Base-by-base conservation (phyloP, 768 basidiomycete species). In the Russula sp. region DNA sequence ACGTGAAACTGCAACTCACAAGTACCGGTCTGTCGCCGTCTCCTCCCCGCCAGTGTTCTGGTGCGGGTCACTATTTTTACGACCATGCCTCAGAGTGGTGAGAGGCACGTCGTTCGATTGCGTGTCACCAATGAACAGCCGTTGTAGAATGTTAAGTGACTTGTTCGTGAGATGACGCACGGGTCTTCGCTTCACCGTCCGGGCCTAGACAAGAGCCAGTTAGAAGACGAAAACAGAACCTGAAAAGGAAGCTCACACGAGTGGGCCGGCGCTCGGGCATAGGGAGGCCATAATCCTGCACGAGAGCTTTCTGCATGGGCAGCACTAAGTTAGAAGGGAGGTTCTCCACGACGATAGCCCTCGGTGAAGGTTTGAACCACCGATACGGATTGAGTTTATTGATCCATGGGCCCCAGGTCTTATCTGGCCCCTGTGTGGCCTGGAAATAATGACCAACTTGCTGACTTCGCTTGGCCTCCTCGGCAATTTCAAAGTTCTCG, bases 401-500 rank as follows among this genome's bases (percentile, higher is more conserved):
- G 26, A 91, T 71, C 94, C 94, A 98, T 18, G 80, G 78, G 7
- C 80, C 71, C 64, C 74, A 48, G 68, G 72, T 64, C 48, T 80
- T 79, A 61, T 80, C 76, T 53, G 79, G 78, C 26, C 81, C 80
- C 62, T 86, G 83, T 48, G 81, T 80, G 18, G 81, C 80, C 18
- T 78, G 84, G 77, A 82, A 85, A 72, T 86, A 89, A 53, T 84
- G 81, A 7, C 84, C 83, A 6, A 88, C 85, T 74, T 97, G 96
- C 66, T 88, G 82, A 18, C 83, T 82, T 58, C 88, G 85, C 78
- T 98, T 98, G 30, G 86, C 82, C 72, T 95, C 92, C 71, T 98
- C 96, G 0, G 93, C 93, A 6, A 97, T 85, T 26, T 87, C 81
- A 70, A 98, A 98, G 75, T 95, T 96, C 79, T 95, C 94, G 71